Base-by-base conservation (phyloP, 2,329 filamentous ascomycete species). In the Cladosporium austrohemisphaericum region DNA sequence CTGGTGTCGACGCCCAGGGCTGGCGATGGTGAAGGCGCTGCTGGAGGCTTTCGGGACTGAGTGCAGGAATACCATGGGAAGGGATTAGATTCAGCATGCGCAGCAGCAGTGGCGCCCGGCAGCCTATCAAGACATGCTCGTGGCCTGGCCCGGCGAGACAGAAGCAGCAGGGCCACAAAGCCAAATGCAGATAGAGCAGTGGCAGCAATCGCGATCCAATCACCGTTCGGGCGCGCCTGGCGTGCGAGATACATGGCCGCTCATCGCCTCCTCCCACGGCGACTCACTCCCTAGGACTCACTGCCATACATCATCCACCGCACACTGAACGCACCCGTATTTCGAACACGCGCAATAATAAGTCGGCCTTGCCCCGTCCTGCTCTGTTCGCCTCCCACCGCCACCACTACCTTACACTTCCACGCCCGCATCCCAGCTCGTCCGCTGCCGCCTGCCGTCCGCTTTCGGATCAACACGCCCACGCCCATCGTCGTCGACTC, bases 401-500 rank as follows among this genome's bases (percentile, higher is more conserved):
- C 28, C 28, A 10, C 14, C 28, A 31, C 25, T 14, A 11, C 25
- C 7, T 29, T 25, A 20, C 20, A 29, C 20, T 43, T 43, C 29
- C 41, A 47, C 31, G 31, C 33, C 44, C 29, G 14, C 44, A 36
- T 16, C 43, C 20, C 38, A 29, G 38, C 32, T 29, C 28, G 32
- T n/a, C 43, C 31, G 43, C 43, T 36, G 43, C 43, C 19, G 20
- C 22, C 32, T 29, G 43, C 43, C 43, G 23, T 29, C n/a, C n/a
- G 33, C 16, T 36, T 16, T 36, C 44, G 32, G 33, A 22, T 22
- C 44, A 47, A 35, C 29, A 22, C n/a, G n/a, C n/a, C n/a, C 33
- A 19, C 43, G 33, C 43, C 38, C 38, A 47, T 47, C 44, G 10
- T 31, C 44, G 44, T 38, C 44, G 37, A 33, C 37, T 45, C 43